Conservation (phyloP, 2,329 filamentous ascomycete genomes). For the Fusarium piperis region DNA sequence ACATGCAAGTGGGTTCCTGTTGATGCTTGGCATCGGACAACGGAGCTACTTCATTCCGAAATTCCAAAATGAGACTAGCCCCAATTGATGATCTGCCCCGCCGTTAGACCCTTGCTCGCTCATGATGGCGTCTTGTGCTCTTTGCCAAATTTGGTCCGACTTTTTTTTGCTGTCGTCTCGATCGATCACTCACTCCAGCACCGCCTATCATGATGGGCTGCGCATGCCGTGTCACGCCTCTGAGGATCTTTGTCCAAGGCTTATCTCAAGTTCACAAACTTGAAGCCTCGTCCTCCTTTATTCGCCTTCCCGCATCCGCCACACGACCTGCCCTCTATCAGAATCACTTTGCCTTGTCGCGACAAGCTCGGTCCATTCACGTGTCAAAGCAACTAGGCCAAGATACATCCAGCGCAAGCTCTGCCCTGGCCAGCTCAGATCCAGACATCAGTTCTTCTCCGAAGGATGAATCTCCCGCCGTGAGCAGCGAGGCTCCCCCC, state of each 20-base stretch:
- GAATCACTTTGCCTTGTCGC: conserved; percentile 24
- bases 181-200: conserved; percentile 6
- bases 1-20: conserved; percentile 5
- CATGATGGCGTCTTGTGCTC: conserved; percentile 34
- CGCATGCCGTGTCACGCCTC: conserved; percentile 56
- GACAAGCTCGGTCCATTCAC: conserved; percentile 39
- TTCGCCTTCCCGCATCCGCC: conserved; percentile 22
- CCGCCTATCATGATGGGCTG: conserved; percentile 54
- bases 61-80: not conserved
- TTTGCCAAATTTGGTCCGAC: conserved; percentile 31
- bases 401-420: conserved; percentile 11
- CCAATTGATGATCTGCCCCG: conserved; percentile 27
- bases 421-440: not conserved
- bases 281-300: conserved; percentile 32
- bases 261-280: conserved; percentile 53
- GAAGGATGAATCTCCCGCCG: not conserved
- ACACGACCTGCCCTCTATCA: conserved; percentile 15
- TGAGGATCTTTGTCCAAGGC: conserved; percentile 60
- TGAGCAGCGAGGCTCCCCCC: conserved; percentile 3
- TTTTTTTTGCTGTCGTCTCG: conserved; percentile 33
- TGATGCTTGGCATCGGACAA: not conserved
- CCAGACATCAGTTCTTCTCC: not conserved
- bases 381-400: conserved; percentile 30
- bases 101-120: conserved; percentile 24
- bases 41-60: conserved; percentile 23